These are phyloP conservation scores for Suhomyces atakaporum DNA, from an alignment of 1,139 yeast genomes.

Conservation along the genomic window DNA sequence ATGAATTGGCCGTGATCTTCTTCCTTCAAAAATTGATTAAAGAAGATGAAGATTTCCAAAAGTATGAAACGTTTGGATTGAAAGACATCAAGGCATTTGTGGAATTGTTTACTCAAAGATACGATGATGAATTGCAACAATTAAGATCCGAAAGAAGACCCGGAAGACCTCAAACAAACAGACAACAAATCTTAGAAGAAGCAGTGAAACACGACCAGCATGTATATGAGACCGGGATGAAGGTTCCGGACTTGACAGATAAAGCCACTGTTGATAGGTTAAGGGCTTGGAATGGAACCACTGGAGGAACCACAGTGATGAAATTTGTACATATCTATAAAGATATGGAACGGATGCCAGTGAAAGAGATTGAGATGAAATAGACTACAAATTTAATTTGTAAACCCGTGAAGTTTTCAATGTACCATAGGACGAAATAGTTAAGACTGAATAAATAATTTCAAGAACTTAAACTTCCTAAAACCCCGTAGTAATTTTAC, in stretches of 20 bases:
- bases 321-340: slow-evolving; percentile 43
- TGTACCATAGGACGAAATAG: too few species aligned
- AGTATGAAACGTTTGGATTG: slow-evolving; percentile 42
- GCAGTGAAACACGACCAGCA: slow-evolving; percentile 60
- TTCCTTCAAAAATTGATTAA: slow-evolving; percentile 67
- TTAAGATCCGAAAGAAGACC: slow-evolving; percentile 67
- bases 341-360: slow-evolving; percentile 32
- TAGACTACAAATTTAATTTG: slow-evolving; percentile 1
- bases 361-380: slow-evolving; percentile 30
- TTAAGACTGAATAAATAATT: too few species aligned
- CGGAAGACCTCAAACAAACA: slow-evolving; percentile 80
- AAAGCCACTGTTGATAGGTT: slow-evolving; percentile 58
- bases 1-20: slow-evolving; percentile 56
- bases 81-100: slow-evolving; percentile 64
- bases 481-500: too few species aligned
- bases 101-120: slow-evolving; percentile 64
- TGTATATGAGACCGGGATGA: slow-evolving; percentile 69
- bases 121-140: slow-evolving; percentile 67
- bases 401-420: too few species aligned
- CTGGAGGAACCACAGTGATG: slow-evolving; percentile 74
- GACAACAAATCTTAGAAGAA: slow-evolving; percentile 67
- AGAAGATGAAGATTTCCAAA: slow-evolving; percentile 42
- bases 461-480: too few species aligned
- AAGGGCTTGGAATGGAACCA: slow-evolving; percentile 76
- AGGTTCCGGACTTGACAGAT: slow-evolving; percentile 71